Percentiles rank a stretch among this genome's conserved stretches.
These are phyloP conservation scores for Raffaelea albimanens DNA, from an alignment of 2,329 filamentous ascomycete species.

Conservation along the genomic window DNA sequence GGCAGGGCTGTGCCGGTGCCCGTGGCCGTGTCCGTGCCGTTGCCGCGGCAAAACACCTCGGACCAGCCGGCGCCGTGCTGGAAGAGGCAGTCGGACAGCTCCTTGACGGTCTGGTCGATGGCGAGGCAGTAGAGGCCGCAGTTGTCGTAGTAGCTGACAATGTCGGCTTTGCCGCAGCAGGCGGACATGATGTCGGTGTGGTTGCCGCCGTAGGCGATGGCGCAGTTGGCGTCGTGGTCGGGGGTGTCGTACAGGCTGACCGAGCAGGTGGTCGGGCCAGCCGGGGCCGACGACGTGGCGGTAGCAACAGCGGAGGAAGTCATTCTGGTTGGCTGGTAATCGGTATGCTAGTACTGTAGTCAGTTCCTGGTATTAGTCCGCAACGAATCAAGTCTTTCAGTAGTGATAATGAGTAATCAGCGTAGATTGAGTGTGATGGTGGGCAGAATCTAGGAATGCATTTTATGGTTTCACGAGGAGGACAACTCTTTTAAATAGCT, in stretches of 20 bases:
- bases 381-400: no score
- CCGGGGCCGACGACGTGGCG: not conserved
- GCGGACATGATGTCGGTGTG: slow-evolving; percentile 3
- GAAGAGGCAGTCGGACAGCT: not conserved
- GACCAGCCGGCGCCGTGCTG: slow-evolving; percentile 1
- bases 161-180: not conserved
- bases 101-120: slow-evolving; percentile 4
- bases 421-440: no score
- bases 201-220: slow-evolving; percentile 5
- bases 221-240: slow-evolving; percentile 4
- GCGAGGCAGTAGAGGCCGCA: slow-evolving; percentile 5
- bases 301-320: not conserved
- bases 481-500: no score
- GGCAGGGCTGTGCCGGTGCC: not conserved
- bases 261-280: not conserved
- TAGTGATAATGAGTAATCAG: no score
- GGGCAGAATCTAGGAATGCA: no score
- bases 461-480: no score
- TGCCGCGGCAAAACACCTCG: slow-evolving; percentile 3
- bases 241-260: slow-evolving; percentile 1
- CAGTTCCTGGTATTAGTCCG: no score
- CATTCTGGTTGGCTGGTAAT: no score
- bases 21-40: not conserved
- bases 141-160: slow-evolving; percentile 4
- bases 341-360: no score